phyloP scores from a whole-genome alignment of 805 yeast genomes.

The Metschnikowia gruessii region DNA sequence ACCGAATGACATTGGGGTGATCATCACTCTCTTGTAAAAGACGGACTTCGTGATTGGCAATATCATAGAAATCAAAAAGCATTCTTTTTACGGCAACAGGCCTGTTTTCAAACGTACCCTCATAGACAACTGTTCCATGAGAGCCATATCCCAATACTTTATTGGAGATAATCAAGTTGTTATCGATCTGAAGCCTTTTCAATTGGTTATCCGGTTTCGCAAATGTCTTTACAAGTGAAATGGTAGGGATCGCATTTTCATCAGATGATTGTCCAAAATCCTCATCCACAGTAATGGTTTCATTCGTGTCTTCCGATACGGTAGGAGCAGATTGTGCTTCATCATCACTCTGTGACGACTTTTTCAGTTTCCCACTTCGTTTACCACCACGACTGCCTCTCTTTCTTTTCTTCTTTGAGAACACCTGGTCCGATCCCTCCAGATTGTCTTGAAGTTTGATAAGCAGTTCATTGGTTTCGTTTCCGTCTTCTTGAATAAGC shows the following conservation, averaged over 20 bases:
- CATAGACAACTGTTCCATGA: conserved; percentile 92
- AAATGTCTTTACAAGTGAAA: conserved; percentile 28
- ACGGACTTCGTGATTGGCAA: conserved; percentile 88
- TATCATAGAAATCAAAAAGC: conserved; percentile 88
- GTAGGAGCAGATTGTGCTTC: conserved; percentile 16
- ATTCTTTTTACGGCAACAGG: conserved; percentile 96
- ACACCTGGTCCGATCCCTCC: conserved; percentile 15
- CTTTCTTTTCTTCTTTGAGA: conserved; percentile 58
- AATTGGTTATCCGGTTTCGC: conserved; percentile 16
- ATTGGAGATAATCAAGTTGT: conserved; percentile 62
- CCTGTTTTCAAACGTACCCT: conserved; percentile 85
- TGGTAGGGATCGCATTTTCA: conserved; percentile 21
- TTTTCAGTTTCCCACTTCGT: conserved; percentile 37
- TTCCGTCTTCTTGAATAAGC: not conserved
- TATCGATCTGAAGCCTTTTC: conserved; percentile 41
- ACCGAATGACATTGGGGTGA: conserved; percentile 91
- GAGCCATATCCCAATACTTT: conserved; percentile 91
- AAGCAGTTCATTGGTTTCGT: not conserved
- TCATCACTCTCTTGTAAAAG: conserved; percentile 91
- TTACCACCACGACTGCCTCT: conserved; percentile 87
- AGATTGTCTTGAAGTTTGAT: conserved; percentile 3
- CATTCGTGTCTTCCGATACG: conserved; percentile 9
- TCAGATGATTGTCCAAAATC: conserved; percentile 2
- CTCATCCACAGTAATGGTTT: conserved; percentile 8
- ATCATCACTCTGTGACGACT: conserved; percentile 33